phyloP scores from a whole-genome alignment of 306 rosid genomes.

The Fragaria vesca region DNA sequence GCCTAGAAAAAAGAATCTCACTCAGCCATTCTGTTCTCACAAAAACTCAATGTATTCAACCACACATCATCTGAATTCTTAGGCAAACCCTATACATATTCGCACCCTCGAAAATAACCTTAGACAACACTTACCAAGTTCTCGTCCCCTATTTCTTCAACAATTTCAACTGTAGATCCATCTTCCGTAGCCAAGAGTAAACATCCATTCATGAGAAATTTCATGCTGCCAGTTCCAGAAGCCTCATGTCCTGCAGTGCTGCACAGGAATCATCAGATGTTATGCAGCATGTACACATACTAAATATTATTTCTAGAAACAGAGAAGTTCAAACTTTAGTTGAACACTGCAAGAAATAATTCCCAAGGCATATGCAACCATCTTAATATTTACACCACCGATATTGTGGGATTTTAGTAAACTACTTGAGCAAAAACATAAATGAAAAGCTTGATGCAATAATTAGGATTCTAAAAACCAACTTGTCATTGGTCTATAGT shows the following conservation, averaged over 20 bases:
- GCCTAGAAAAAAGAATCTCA: neutral
- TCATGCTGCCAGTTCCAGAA: conserved; percentile 76
- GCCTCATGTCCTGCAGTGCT: conserved; percentile 82
- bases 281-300: neutral
- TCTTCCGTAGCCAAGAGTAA: conserved; percentile 70
- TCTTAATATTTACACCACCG: neutral
- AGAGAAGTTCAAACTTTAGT: neutral
- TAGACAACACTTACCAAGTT: conserved; percentile 52
- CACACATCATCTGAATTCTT: neutral
- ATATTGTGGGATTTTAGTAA: neutral
- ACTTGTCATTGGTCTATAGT: neutral
- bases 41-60: conserved; percentile 1
- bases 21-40: neutral
- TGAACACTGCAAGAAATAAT: neutral
- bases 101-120: neutral
- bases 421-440: neutral
- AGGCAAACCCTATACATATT: neutral
- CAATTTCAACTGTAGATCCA: conserved; percentile 67
- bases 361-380: neutral
- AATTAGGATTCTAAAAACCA: neutral
- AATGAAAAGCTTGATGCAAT: neutral
- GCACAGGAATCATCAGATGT: conserved; percentile 33
- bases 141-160: conserved; percentile 68
- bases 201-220: conserved; percentile 73
- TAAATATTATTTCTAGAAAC: neutral